Base-by-base conservation (phyloP, 176 grass and related monocot species). In the Dactylis glomerata region DNA sequence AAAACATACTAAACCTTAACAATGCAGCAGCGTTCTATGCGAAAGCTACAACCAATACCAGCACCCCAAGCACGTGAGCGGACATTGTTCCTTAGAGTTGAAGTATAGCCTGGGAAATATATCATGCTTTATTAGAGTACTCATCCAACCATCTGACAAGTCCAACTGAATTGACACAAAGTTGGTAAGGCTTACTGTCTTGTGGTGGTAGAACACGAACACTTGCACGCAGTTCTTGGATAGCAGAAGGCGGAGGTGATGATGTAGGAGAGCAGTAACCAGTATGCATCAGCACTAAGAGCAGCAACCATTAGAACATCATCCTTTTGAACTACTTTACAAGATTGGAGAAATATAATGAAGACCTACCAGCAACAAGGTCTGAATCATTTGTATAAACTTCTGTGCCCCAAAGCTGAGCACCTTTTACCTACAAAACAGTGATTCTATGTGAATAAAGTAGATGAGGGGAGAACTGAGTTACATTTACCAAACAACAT, bases 371-470 rank as follows among this genome's bases (percentile, higher is more conserved):
- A 84, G 93, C 96, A 41, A 99, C 93, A 83, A 99, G 91, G 84
- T 98, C 96, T 45, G 96, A 98, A 93, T 98, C 93, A 34, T 98
- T 93, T 49, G 93, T 95, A 84, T 98, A 98, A 58, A 87, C 50
- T 80, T 98, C 96, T 57, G 96, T 98, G 79, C 96, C 96, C 96
- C 96, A 98, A 46, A 98, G 91, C 54, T 98, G 96, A 86, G 93
- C 96, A 76, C 96, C 96, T 81, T 95, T 98, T 77, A 98, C 91
- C 96, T 98, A 80, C 81, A 90, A 68, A 85, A 86, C 47, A 73
- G 44, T 20, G 19, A 72, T 78, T 72, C 71, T 31, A 70, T 78
- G 67, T 54, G 27, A 80, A 81, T 31, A 55, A 76, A 70, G 7
- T 45, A 80, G 65, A 15, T 66, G 75, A 26, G 44, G 32, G 9